phyloP scores from a whole-genome alignment of 305 asterid species.

The Fraxinus floribunda region DNA sequence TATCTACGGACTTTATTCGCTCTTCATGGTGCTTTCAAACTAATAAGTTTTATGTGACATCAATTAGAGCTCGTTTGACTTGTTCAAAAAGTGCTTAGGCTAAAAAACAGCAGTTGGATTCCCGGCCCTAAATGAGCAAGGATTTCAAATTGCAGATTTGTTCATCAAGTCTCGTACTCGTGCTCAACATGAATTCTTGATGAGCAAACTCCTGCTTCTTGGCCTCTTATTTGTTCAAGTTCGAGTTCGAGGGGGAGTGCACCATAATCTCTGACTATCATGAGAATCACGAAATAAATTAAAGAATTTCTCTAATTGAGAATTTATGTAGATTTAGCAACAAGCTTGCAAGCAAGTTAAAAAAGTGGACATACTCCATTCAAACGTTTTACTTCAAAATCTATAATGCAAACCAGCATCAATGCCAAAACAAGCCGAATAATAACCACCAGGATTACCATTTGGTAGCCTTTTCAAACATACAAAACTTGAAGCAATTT shows the following conservation, averaged over 20 bases:
- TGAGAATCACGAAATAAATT: neutral
- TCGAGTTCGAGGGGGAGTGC: neutral
- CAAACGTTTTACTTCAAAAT: neutral
- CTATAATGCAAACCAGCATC: neutral
- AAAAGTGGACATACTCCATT: neutral
- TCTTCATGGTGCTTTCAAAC: neutral
- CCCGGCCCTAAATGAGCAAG: neutral
- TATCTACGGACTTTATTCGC: neutral
- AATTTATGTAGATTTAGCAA: neutral
- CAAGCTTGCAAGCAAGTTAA: neutral
- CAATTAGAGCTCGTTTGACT: neutral
- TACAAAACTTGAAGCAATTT: neutral
- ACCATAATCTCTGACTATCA: neutral
- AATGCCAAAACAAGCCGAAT: neutral
- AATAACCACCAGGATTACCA: neutral
- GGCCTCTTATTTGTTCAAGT: neutral
- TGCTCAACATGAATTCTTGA: neutral
- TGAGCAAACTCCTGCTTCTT: neutral
- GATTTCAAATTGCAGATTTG: neutral
- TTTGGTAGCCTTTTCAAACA: neutral
- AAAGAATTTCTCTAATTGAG: neutral
- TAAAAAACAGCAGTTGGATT: neutral
- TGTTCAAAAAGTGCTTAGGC: neutral
- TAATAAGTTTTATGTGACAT: neutral
- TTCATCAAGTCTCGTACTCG: neutral